Percentiles rank a stretch among this genome's conserved stretches.
These are phyloP conservation scores for Mucor racemosus DNA, from an alignment of 371 early-diverging fungal species.

Conservation along the genomic window DNA sequence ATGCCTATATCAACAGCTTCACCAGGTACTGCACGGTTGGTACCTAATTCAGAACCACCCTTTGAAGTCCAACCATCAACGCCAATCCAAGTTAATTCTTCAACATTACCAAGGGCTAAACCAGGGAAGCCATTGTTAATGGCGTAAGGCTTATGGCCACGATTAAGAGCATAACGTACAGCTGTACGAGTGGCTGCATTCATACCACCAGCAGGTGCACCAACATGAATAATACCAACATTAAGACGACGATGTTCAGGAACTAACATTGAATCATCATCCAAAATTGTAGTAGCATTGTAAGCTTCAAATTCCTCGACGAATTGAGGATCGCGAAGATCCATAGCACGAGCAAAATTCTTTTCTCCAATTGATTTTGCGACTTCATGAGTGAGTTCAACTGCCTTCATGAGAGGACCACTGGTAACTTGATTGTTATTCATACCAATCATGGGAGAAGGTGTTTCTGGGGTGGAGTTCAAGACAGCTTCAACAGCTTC, in stretches of 20 bases:
- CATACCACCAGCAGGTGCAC: slow-evolving; percentile 98
- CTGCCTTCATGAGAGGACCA: slow-evolving; percentile 91
- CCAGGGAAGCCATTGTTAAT: slow-evolving; percentile 96
- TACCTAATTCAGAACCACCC: slow-evolving; percentile 97
- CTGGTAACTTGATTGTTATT: slow-evolving; percentile 83
- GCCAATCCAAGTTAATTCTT: slow-evolving; percentile 80
- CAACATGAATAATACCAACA: slow-evolving; percentile 93
- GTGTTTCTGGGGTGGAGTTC: slow-evolving; percentile 81
- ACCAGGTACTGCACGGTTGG: slow-evolving; percentile 88
- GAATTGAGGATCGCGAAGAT: slow-evolving; percentile 91
- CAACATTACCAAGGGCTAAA: slow-evolving; percentile 79
- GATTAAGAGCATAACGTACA: slow-evolving; percentile 85
- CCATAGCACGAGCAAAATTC: slow-evolving; percentile 91
- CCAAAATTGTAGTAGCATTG: slow-evolving; percentile 51
- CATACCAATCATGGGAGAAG: slow-evolving; percentile 94
- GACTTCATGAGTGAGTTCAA: slow-evolving; percentile 90
- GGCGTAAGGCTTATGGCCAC: slow-evolving; percentile 84
- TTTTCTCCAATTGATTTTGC: slow-evolving; percentile 80
- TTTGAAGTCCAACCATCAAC: slow-evolving; percentile 91
- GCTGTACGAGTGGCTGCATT: slow-evolving; percentile 95
- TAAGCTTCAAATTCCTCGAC: slow-evolving; percentile 70
- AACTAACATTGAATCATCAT: slow-evolving; percentile 34
- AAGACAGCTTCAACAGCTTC: slow-evolving; percentile 95
- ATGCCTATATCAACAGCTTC: slow-evolving; percentile 74
- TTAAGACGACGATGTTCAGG: slow-evolving; percentile 66